phyloP scores from a whole-genome alignment of 2,329 filamentous ascomycete genomes.

The Calonectria pseudoturangicola region DNA sequence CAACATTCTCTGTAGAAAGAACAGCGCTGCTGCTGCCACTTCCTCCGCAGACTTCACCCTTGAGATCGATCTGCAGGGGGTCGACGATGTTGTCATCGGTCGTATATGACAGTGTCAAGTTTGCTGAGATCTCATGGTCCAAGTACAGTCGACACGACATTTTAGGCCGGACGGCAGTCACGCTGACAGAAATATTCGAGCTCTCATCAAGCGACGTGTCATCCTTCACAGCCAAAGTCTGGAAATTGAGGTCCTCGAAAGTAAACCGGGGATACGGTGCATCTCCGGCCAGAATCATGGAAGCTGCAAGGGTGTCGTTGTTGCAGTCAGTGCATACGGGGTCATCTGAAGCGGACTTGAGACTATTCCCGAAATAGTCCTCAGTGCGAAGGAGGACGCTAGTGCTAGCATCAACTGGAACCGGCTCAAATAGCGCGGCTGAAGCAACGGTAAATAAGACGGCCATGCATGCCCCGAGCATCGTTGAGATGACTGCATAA shows the following conservation, averaged over 20 bases:
- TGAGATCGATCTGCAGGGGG: constrained; percentile 50
- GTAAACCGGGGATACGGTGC: constrained; percentile 61
- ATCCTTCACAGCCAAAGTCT: constrained; percentile 48
- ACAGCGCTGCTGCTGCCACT: constrained; percentile 41
- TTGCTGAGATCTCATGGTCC: constrained; percentile 50
- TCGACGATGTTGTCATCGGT: constrained; percentile 44
- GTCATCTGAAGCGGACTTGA: constrained; percentile 49
- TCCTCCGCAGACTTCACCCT: constrained; percentile 48
- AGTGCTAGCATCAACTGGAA: constrained; percentile 50
- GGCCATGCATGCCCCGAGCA: constrained; percentile 53
- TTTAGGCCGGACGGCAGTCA: constrained; percentile 58
- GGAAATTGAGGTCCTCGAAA: constrained; percentile 57
- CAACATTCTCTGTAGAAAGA: constrained; percentile 41
- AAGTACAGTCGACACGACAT: constrained; percentile 53
- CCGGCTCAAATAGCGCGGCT: constrained; percentile 57
- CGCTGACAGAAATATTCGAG: constrained; percentile 49
- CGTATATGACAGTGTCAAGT: constrained; percentile 48
- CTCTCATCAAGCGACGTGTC: constrained; percentile 25
- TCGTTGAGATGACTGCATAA: constrained; percentile 54
- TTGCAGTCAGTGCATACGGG: constrained; percentile 50
- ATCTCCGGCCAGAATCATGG: constrained; percentile 60
- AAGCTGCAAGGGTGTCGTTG: constrained; percentile 57
- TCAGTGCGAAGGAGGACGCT: constrained; percentile 51
- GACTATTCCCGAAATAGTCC: constrained; percentile 58
- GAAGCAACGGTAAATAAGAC: constrained; percentile 58